Evolutionary conservation across 2,329 filamentous ascomycete genomes (phyloP), one percentile per base, ranked within the genome.

Genomic region (Hypocreales sp.): DNA sequence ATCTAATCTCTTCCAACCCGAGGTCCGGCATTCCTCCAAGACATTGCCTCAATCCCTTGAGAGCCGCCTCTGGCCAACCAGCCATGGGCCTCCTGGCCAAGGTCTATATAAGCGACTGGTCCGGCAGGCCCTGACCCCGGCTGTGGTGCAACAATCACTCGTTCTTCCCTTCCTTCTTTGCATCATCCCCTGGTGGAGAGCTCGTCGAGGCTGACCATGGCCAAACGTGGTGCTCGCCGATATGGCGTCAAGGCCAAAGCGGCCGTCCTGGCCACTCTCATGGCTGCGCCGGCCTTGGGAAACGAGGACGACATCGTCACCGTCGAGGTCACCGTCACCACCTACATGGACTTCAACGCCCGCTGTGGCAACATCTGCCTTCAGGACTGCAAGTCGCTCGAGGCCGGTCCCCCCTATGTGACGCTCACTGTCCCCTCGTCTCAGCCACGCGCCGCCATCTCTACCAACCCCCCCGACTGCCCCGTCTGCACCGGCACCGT

Each of bases 371-470:
- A 35, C 12, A 29, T 32, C 19, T 39, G 37, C 22, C 10, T 19
- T 13, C 18, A 21, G 5, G 13, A 15, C 13, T 25, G 15, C 9
- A 9, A 14, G 1, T 22, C 19, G 3, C 20, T 28, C 15, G 9
- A 9, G 8, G 11, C 15, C 15, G 17, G 4, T 4, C 8, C 2
- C 8, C 18, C 31, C 8, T 33, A 29, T 22, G 37, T 38, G 16
- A 39, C 38, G 4, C 35, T 45, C 11, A 41, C 41, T 9, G 24
- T 45, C 10, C 42, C 42, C 4, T 37, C 35, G 6, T 41, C 31
- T 22, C 26, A 38, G 4, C 26, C 26, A n/a, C 5, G 11, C 16
- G 26, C 8, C 7, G 9, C 26, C 6, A 10, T 24, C 8, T 38
- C 34, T 7, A 42, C 39, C 21, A 35, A 37, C 14, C 23, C 32